phyloP scores from a whole-genome alignment of 768 basidiomycete genomes.

The Mycena galericulata region DNA sequence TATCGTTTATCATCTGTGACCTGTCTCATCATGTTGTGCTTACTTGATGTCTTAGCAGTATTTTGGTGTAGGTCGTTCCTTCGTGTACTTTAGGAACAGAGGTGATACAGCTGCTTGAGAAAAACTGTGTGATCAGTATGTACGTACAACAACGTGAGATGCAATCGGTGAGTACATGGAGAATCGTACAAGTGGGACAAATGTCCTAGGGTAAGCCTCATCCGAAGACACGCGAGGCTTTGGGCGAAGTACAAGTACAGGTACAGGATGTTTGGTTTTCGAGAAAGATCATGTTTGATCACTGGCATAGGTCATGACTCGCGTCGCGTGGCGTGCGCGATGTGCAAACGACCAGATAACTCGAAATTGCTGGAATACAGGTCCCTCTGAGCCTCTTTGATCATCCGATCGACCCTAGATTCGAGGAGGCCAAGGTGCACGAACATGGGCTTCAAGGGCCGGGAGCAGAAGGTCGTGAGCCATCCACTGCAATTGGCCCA shows the following conservation, averaged over 20 bases:
- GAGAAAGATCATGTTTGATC: background rate
- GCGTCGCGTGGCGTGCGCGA: constrained; percentile 64
- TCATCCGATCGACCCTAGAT: constrained; percentile 65
- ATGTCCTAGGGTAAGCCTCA: too few species aligned
- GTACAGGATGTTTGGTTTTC: too few species aligned
- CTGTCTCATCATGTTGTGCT: constrained; percentile 41
- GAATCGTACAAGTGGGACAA: too few species aligned
- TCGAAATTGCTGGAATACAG: constrained; percentile 69
- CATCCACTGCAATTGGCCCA: constrained; percentile 82
- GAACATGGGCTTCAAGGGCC: constrained; percentile 71
- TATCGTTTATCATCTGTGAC: constrained; percentile 49
- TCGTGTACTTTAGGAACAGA: constrained; percentile 70
- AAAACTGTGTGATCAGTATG: background rate
- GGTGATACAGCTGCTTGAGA: constrained; percentile 66
- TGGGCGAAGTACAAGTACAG: too few species aligned
- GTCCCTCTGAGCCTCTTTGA: constrained; percentile 73
- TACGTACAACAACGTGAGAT: background rate
- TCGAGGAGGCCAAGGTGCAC: constrained; percentile 64
- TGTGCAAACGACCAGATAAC: constrained; percentile 65
- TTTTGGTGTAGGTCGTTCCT: constrained; percentile 67
- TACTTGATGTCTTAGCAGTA: constrained; percentile 47
- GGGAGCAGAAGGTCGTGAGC: constrained; percentile 75
- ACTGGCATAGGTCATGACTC: background rate
- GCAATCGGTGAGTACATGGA: background rate
- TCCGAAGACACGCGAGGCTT: too few species aligned